Evolutionary conservation across 1,284 basidiomycete species (phyloP).

Genomic region (Papiliotrema fonsecae): DNA sequence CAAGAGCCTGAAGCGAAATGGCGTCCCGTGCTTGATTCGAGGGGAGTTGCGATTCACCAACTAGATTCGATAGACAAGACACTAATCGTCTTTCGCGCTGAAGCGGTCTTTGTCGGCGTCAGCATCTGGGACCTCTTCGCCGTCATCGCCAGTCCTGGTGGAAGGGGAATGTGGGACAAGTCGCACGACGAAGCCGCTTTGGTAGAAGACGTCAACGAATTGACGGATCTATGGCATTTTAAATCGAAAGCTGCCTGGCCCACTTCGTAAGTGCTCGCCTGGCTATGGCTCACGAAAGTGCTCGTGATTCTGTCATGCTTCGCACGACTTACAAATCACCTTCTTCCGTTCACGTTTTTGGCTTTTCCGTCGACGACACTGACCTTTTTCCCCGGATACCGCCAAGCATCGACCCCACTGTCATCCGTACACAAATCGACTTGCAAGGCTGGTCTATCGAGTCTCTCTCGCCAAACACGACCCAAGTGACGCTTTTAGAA

Average conservation of each 20-base stretch:
- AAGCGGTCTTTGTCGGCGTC: conserved; percentile 95
- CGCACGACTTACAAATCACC: conserved; percentile 98
- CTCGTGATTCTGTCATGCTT: conserved; percentile 82
- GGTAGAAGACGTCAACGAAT: conserved; percentile 84
- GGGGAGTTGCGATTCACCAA: conserved; percentile 89
- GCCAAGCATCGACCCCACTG: conserved; percentile 59
- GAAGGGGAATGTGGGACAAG: conserved; percentile 82
- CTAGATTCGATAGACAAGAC: conserved; percentile 97
- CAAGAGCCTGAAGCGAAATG: conserved; percentile 99
- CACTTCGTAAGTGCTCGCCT: conserved; percentile 76
- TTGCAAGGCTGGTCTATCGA: conserved; percentile 97
- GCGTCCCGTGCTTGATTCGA: conserved; percentile 73
- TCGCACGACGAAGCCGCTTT: conserved; percentile 77
- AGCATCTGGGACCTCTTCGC: conserved; percentile 95
- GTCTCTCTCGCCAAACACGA: conserved; percentile 89
- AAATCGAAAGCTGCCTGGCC: conserved; percentile 88
- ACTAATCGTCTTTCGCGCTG: conserved; percentile 89
- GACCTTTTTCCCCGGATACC: conserved; percentile 79
- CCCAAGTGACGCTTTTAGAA: conserved; percentile 87
- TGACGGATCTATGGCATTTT: conserved; percentile 87
- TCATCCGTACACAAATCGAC: conserved; percentile 91
- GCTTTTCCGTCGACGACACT: conserved; percentile 87
- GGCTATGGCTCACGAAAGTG: too few species aligned
- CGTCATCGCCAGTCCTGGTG: conserved; percentile 77
- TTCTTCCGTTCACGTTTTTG: conserved; percentile 89